A percentile compares a stretch with the other conserved stretches of the same genome.
Conservation (phyloP, 352 stramenopile genomes). For the Phytophthora hybrid region DNA sequence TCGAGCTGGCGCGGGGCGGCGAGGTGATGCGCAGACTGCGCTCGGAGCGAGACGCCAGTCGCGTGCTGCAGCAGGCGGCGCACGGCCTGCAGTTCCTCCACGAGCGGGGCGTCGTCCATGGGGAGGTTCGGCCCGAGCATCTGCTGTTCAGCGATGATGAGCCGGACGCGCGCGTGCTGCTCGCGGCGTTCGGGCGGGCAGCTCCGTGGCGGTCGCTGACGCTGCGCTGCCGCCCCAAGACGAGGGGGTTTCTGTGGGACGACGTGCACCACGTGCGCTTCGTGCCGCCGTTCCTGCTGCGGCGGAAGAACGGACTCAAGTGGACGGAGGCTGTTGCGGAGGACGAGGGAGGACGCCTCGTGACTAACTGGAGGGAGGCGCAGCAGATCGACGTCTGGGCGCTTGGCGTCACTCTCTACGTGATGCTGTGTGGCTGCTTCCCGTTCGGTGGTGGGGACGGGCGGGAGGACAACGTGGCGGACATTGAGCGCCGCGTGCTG, state of each 20-base stretch:
- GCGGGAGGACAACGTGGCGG: constrained; percentile 34
- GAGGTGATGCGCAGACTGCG: constrained; percentile 61
- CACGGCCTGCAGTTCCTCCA: constrained; percentile 72
- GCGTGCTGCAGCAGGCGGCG: constrained; percentile 52
- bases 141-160: constrained; percentile 77
- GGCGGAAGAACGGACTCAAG: constrained; percentile 23
- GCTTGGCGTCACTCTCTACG: constrained; percentile 77
- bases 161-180: constrained; percentile 64
- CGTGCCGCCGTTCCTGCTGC: constrained; percentile 67
- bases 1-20: constrained; percentile 75
- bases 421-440: constrained; percentile 69
- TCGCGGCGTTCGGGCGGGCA: constrained; percentile 76
- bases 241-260: constrained; percentile 58
- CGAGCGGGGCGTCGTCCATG: constrained; percentile 57
- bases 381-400: constrained; percentile 80
- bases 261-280: constrained; percentile 68
- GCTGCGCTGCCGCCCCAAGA: constrained; percentile 30
- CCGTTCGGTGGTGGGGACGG: constrained; percentile 47
- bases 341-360: constrained; percentile 26
- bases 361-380: constrained; percentile 63
- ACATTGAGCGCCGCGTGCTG: constrained; percentile 39
- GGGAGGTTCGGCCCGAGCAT: constrained; percentile 78
- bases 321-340: constrained; percentile 3
- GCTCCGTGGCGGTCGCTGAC: constrained; percentile 51
- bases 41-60: constrained; percentile 69